phyloP scores from a whole-genome alignment of 139 green algal species.

The Chara braunii region DNA sequence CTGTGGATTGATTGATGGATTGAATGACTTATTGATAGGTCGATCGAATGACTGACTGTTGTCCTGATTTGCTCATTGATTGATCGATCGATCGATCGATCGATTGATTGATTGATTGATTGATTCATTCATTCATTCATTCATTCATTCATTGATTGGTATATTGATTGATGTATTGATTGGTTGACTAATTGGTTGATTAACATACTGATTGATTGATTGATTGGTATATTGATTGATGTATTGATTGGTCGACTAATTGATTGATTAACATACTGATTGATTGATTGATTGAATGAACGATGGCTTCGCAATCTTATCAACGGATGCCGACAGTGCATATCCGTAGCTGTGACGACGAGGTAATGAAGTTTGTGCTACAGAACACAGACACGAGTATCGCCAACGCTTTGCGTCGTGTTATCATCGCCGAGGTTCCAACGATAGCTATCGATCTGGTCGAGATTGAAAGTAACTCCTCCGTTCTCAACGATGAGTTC shows the following conservation, averaged over 20 bases:
- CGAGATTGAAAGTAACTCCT: slow-evolving; percentile 94
- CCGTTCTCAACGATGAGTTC: slow-evolving; percentile 96
- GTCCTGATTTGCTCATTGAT: not conserved
- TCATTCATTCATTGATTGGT: not conserved
- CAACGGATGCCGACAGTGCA: slow-evolving; percentile 47
- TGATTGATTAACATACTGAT: not conserved
- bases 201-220: not conserved
- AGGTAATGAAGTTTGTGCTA: slow-evolving; percentile 81
- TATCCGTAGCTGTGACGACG: slow-evolving; percentile 52
- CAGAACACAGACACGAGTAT: slow-evolving; percentile 70
- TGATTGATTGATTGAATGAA: not conserved
- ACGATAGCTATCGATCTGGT: slow-evolving; percentile 98
- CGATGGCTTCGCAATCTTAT: not conserved
- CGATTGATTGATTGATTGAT: not conserved
- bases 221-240: not conserved
- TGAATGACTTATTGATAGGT: not conserved
- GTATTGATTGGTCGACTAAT: not conserved
- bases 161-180: not conserved
- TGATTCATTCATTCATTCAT: slow-evolving; percentile 25
- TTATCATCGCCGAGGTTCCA: slow-evolving; percentile 88
- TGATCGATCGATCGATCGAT: not conserved
- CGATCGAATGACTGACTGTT: not conserved
- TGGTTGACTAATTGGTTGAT: not conserved
- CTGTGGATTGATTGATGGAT: not conserved
- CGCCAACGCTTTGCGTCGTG: slow-evolving; percentile 85